These are phyloP conservation scores for Fusarium temperatum DNA, from an alignment of 2,329 filamentous ascomycete genomes.

Conservation along the genomic window DNA sequence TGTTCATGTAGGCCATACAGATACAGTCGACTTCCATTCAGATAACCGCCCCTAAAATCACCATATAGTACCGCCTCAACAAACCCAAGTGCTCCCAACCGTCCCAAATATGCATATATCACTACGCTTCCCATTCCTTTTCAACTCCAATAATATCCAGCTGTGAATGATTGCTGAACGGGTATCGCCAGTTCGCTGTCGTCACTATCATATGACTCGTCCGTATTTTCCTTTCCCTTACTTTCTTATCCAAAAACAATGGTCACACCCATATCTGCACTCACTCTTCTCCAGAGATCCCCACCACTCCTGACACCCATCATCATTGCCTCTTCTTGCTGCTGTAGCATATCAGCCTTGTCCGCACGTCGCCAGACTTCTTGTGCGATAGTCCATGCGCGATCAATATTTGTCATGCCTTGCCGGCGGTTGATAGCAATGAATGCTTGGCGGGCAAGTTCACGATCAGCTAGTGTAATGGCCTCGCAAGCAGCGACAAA, in stretches of 20 bases:
- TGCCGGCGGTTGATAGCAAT: slow-evolving; percentile 63
- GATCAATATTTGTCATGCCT: slow-evolving; percentile 72
- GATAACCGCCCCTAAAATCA: not conserved
- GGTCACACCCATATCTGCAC: slow-evolving; percentile 65
- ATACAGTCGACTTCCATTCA: not conserved
- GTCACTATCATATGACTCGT: slow-evolving; percentile 14
- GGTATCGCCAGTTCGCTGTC: slow-evolving; percentile 36
- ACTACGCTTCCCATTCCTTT: slow-evolving; percentile 21
- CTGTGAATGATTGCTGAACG: slow-evolving; percentile 28
- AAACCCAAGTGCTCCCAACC: slow-evolving; percentile 14
- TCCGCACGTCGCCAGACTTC: slow-evolving; percentile 69
- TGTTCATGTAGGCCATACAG: not conserved
- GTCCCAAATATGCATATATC: slow-evolving; percentile 17
- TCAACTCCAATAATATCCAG: slow-evolving; percentile 37
- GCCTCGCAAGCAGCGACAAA: slow-evolving; percentile 72
- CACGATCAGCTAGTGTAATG: slow-evolving; percentile 57
- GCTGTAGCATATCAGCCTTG: slow-evolving; percentile 39
- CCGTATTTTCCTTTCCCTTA: not conserved
- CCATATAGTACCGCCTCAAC: slow-evolving; percentile 9
- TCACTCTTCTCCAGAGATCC: slow-evolving; percentile 66
- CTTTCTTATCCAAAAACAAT: slow-evolving; percentile 62
- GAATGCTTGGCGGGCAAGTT: slow-evolving; percentile 62
- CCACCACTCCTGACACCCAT: slow-evolving; percentile 35
- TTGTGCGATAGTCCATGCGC: slow-evolving; percentile 67
- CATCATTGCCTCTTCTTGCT: slow-evolving; percentile 34